Evolutionary conservation across 148 eudicot genomes (phyloP), one percentile per base, ranked within the genome.

Genomic region (Rhododendron vialii): DNA sequence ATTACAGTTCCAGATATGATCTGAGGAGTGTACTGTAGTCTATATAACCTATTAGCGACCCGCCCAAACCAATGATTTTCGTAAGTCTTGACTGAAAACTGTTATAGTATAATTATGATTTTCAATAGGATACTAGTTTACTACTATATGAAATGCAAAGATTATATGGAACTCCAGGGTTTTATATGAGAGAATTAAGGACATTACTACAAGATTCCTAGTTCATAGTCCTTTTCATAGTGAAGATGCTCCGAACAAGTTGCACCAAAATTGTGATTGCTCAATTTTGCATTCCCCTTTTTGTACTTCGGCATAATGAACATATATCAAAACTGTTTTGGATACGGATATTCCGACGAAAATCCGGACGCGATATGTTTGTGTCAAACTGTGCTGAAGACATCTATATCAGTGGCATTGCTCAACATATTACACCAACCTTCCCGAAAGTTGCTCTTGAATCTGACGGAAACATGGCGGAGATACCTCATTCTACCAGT

Each of bases 401-500:
- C 26, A 59, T 59, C 65, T 59, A 4, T 59, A 59, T 59, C 10
- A 1, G 10, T 59, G 9, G 8, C 26, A 6, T 6, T 20, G 22
- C 2, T 15, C 65, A 65, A 10, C 33, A n/a, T 63, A 10, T 65
- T 12, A 14, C 3, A 33, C 76, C 33, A n/a, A 53, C 67, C 83
- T 81, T 81, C 45, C 50, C 24, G 20, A 20, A 81, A 81, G 67
- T 30, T 53, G 65, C 63, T 81, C 43, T 81, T 33, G 41, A 81
- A 81, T 30, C 67, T 81, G 83, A 28, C 63, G 38, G 63, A 30
- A 3, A 51, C 59, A 50, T 17, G n/a, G 8, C 7, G 43, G 79
- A 95, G 95, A 86, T 91, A 92, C 92, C 94, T 93, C 98, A 95
- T 93, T 41, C 98, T 89, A 5, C 96, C 95, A 67, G 96, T 93